Evolutionary conservation across 2,329 filamentous ascomycete species (phyloP), one percentile per base, ranked within the genome.

Genomic region (Diplodia seriata): DNA sequence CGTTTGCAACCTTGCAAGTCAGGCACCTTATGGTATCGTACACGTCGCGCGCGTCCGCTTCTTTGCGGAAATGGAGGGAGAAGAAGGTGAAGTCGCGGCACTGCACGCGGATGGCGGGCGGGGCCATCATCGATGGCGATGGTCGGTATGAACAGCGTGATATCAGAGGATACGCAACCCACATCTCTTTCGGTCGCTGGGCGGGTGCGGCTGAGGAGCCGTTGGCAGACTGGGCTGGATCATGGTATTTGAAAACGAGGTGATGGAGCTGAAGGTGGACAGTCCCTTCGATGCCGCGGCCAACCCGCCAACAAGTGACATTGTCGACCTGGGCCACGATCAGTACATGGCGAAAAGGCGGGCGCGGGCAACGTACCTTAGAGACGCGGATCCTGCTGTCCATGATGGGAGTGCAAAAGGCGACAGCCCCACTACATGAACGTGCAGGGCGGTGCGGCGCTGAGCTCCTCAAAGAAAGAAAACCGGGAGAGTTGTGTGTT

Each of bases 141-240:
- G 93, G 91, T 69, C 92, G 88, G 72, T 94, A 88, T 29, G 86
- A 88, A 80, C 94, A 97, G 74, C 90, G 87, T 50, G 87, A 87
- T 74, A 99, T 92, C 80, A 98, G 94, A 29, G 94, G 94, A 79
- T 94, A 99, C 18, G 95, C 94, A 67, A 98, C 92, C 92, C 94
- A 99, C 76, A 91, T 87, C 79, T 97, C 92, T 76, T 89, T 85
- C 71, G 82, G 83, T 12, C 75, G 74, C 26, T 56, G 15, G 7
- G 66, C 26, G 38, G 80, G 80, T 69, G 79, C 74, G 65, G 74
- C 70, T 62, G 77, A 69, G 56, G 78, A 72, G 68, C 73, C 76
- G 70, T 76, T 74, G 69, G 79, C 76, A 47, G 80, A 18, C 20
- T 56, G 56, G 26, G 75, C 68, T 70, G 76, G 70, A 65, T 85